Conservation (phyloP, 352 stramenopile genomes). For the Hyaloperonospora brassicae region DNA sequence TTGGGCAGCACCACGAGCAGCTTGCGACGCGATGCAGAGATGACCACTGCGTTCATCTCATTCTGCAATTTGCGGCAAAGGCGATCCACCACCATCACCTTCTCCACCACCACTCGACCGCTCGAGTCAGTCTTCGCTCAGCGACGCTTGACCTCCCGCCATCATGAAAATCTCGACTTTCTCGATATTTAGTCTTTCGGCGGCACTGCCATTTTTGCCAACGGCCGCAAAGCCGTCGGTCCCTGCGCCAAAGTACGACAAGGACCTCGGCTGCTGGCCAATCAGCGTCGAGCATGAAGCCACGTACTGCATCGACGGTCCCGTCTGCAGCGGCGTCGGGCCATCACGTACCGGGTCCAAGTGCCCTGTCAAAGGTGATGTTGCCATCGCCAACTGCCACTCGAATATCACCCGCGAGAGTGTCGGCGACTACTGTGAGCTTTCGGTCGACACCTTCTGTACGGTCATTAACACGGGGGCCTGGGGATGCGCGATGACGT, state of each 20-base stretch:
- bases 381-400: conserved; percentile 44
- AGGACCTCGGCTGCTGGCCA: conserved; percentile 29
- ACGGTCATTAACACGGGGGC: conserved; percentile 58
- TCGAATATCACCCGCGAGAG: conserved; percentile 43
- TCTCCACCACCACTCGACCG: too few species aligned
- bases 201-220: not conserved
- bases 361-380: conserved; percentile 42
- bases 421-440: conserved; percentile 37
- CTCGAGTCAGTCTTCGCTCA: too few species aligned
- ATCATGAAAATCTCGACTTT: not conserved
- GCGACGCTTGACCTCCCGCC: too few species aligned
- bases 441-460: conserved; percentile 46
- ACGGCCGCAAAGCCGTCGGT: not conserved
- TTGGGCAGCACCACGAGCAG: too few species aligned
- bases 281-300: conserved; percentile 41
- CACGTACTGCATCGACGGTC: conserved; percentile 43
- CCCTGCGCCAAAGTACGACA: conserved; percentile 21
- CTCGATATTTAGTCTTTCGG: not conserved
- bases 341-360: conserved; percentile 19
- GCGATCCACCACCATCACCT: too few species aligned
- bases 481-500: conserved; percentile 48
- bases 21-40: too few species aligned
- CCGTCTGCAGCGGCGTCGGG: conserved; percentile 36
- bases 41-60: too few species aligned
- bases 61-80: too few species aligned